Evolutionary conservation across 306 rosid genomes (phyloP), one percentile per base, ranked within the genome.

Genomic region (Pyrus bretschneideri): DNA sequence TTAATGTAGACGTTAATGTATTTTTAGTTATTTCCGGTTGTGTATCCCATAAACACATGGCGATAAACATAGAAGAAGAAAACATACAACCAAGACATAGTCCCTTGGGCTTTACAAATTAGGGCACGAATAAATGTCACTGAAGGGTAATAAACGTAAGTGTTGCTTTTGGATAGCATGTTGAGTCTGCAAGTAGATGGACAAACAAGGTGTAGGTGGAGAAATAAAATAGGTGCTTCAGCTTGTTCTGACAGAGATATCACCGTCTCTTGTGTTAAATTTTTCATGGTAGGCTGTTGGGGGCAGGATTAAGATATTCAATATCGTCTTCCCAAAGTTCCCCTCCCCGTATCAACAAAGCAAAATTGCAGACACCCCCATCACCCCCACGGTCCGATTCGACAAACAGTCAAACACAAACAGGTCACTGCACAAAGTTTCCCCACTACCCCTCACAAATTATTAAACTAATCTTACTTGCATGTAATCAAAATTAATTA

Each of bases 401-500:
- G 69, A 61, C 82, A 80, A 11, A 54, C 79, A 74, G 85, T 85
- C 91, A 83, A 75, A 79, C 82, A 69, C 40, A 83, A 70, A 70
- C 87, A 68, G 35, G 75, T 45, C 80, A 75, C 80, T 73, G 55
- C 68, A 78, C 29, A 67, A 71, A 85, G 77, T 55, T 46, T 11
- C 4, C 17, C 71, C 18, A 23, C 15, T 11, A 9, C 17, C 33
- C 65, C 29, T 57, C 12, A 57, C 62, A 57, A n/a, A n/a, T 57
- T 21, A n/a, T n/a, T 57, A 57, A 22, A 57, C 25, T 57, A 58
- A 58, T 10, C 62, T 11, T 4, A 60, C 62, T 22, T 4, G 27
- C 8, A 10, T 4, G 11, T 13, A 60, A 25, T 60, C 6, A 12
- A 0, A 60, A 60, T 4, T 60, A 25, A 60, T 60, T 25, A 31